phyloP scores from a whole-genome alignment of 2,329 filamentous ascomycete species.

The Emydomyces testavorans region DNA sequence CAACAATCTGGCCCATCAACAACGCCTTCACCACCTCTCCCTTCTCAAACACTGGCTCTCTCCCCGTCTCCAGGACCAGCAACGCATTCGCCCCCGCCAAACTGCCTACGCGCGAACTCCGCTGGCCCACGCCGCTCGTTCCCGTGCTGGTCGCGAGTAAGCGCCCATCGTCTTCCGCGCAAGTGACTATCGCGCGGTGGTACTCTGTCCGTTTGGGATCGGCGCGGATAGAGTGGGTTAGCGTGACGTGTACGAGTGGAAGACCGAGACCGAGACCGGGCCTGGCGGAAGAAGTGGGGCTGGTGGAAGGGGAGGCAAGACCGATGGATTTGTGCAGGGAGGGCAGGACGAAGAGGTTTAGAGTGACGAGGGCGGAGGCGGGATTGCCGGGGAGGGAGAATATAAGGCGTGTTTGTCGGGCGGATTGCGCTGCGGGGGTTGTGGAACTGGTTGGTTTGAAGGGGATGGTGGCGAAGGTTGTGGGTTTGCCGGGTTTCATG shows the following conservation, averaged over 20 bases:
- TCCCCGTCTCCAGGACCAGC: slow-evolving; percentile 46
- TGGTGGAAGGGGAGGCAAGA: slow-evolving; percentile 32
- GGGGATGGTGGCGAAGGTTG: slow-evolving; percentile 84
- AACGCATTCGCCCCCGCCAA: slow-evolving; percentile 80
- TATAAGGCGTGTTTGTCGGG: slow-evolving; percentile 55
- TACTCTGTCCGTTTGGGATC: slow-evolving; percentile 77
- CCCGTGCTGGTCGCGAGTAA: slow-evolving; percentile 74
- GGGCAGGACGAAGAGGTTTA: slow-evolving; percentile 87
- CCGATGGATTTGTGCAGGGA: slow-evolving; percentile 68
- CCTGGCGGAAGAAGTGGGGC: slow-evolving; percentile 29
- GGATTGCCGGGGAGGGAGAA: slow-evolving; percentile 93
- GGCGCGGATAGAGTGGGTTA: slow-evolving; percentile 61
- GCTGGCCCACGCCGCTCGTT: slow-evolving; percentile 48
- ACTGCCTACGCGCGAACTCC: slow-evolving; percentile 82
- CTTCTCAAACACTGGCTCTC: slow-evolving; percentile 48
- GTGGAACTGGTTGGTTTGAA: slow-evolving; percentile 39
- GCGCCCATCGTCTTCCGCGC: slow-evolving; percentile 50
- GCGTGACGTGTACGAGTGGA: slow-evolving; percentile 56
- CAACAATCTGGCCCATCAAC: slow-evolving; percentile 52
- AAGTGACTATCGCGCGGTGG: slow-evolving; percentile 66
- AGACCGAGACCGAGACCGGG: slow-evolving; percentile 44
- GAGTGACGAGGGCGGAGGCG: slow-evolving; percentile 81
- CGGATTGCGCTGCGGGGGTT: slow-evolving; percentile 30
- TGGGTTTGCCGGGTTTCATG: slow-evolving; percentile 98
- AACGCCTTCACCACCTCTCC: slow-evolving; percentile 65